These are phyloP conservation scores for Arthroderma sp. DNA, from an alignment of 2,329 filamentous ascomycete genomes.

Conservation along the genomic window DNA sequence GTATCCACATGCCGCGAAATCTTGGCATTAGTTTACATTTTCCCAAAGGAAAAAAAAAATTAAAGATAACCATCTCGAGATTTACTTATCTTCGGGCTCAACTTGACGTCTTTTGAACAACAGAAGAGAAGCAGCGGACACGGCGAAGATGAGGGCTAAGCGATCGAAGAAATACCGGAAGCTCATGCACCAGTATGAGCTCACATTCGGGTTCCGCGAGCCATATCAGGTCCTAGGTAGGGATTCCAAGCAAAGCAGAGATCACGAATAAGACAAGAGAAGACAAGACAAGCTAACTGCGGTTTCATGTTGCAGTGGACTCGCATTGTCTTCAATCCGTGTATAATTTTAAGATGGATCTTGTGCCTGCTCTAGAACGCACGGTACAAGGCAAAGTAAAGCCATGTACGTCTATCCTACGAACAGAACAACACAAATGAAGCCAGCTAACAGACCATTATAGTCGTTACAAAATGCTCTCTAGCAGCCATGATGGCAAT, in stretches of 20 bases:
- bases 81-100: background rate
- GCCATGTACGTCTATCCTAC: slow-evolving; percentile 46
- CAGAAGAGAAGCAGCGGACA: background rate
- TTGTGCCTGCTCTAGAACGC: slow-evolving; percentile 62
- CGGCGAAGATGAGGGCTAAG: slow-evolving; percentile 53
- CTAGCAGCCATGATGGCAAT: slow-evolving; percentile 33
- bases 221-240: slow-evolving; percentile 78
- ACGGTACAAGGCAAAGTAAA: slow-evolving; percentile 82
- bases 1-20: background rate
- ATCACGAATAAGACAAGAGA: too few relatives aligned
- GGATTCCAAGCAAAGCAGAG: slow-evolving; percentile 12
- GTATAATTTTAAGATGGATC: slow-evolving; percentile 75
- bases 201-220: slow-evolving; percentile 81
- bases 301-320: slow-evolving; percentile 47
- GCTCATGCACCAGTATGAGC: slow-evolving; percentile 83
- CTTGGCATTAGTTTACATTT: slow-evolving; percentile 3
- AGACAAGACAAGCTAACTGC: slow-evolving; percentile 5
- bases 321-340: slow-evolving; percentile 74
- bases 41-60: background rate
- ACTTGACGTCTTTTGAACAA: background rate
- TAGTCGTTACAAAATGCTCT: slow-evolving; percentile 62
- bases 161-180: slow-evolving; percentile 67
- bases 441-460: slow-evolving; percentile 17
- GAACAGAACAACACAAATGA: background rate
- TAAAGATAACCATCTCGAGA: background rate